Percentiles rank a stretch among this genome's conserved stretches.
These are phyloP conservation scores for Rubus parviflorus DNA, from an alignment of 306 rosid species.

Conservation along the genomic window DNA sequence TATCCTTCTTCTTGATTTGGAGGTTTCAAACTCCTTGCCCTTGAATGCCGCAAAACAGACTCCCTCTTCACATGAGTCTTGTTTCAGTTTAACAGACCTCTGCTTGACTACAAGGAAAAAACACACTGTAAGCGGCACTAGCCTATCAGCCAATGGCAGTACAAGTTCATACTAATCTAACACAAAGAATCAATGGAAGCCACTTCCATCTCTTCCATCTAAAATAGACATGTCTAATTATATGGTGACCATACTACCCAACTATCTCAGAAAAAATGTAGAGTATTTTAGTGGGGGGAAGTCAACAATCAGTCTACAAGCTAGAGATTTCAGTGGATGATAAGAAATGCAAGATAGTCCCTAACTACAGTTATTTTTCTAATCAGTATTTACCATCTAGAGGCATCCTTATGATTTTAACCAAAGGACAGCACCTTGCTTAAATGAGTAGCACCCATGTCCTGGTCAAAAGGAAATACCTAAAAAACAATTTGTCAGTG, in stretches of 20 bases:
- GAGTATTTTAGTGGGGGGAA: background rate
- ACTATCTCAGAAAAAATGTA: slow-evolving; percentile 18
- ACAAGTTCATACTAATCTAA: slow-evolving; percentile 15
- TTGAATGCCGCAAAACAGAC: slow-evolving; percentile 62
- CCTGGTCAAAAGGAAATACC: slow-evolving; percentile 48
- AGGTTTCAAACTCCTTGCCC: slow-evolving; percentile 39
- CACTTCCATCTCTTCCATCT: slow-evolving; percentile 18
- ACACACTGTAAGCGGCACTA: slow-evolving; percentile 33
- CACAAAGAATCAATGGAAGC: slow-evolving; percentile 23
- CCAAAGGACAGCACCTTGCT: slow-evolving; percentile 58
- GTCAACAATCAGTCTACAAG: slow-evolving; percentile 20
- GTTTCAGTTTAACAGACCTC: slow-evolving; percentile 50
- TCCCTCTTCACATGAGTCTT: slow-evolving; percentile 50
- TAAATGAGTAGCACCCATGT: slow-evolving; percentile 49
- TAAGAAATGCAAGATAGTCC: slow-evolving; percentile 30
- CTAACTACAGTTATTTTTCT: slow-evolving; percentile 34
- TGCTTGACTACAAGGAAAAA: slow-evolving; percentile 60
- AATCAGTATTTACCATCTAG: slow-evolving; percentile 65
- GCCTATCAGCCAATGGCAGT: background rate
- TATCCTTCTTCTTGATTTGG: slow-evolving; percentile 37
- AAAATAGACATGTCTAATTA: slow-evolving; percentile 16
- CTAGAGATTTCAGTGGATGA: slow-evolving; percentile 30
- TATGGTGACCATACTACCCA: slow-evolving; percentile 21
- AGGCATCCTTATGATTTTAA: slow-evolving; percentile 57
- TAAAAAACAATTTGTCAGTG: slow-evolving; percentile 45